Percentiles rank a stretch among this genome's conserved stretches.
These are phyloP conservation scores for Suillus discolor DNA, from an alignment of 768 basidiomycete genomes.

Conservation along the genomic window DNA sequence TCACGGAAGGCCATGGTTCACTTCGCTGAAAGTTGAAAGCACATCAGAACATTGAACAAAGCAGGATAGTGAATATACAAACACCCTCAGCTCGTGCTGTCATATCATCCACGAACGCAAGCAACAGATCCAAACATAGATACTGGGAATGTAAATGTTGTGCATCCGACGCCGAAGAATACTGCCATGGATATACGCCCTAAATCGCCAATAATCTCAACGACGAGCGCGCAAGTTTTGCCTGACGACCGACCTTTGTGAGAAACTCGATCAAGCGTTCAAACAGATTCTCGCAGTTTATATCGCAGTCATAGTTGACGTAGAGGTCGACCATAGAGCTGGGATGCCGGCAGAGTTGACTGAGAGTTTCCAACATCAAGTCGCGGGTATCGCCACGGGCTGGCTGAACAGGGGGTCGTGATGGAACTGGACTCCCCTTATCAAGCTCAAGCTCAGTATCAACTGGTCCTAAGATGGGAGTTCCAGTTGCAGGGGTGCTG, in stretches of 20 bases:
- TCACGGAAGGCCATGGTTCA: conserved; percentile 67
- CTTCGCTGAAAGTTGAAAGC: conserved; percentile 35
- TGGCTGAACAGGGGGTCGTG: conserved; percentile 66
- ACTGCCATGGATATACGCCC: conserved; percentile 80
- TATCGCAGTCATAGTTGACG: conserved; percentile 95
- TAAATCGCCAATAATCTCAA: conserved; percentile 31
- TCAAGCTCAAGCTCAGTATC: conserved; percentile 47
- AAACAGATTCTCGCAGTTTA: conserved; percentile 95
- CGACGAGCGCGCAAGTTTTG: conserved; percentile 2
- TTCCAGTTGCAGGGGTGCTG: conserved; percentile 48
- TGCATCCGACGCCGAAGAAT: conserved; percentile 56
- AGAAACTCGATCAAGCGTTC: conserved; percentile 88
- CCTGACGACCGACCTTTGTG: conserved; percentile 63
- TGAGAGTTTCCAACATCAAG: conserved; percentile 85
- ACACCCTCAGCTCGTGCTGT: conserved; percentile 60
- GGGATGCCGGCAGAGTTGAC: conserved; percentile 76
- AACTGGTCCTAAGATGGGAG: conserved; percentile 43
- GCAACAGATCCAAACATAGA: conserved; percentile 83
- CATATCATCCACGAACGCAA: conserved; percentile 90
- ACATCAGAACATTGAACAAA: conserved; percentile 10
- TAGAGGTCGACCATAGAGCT: conserved; percentile 97
- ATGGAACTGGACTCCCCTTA: conserved; percentile 49
- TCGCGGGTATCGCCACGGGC: conserved; percentile 88
- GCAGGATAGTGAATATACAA: conserved; percentile 21
- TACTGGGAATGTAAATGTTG: conserved; percentile 82